A percentile compares a stretch with the other conserved stretches of the same genome.
Conservation (phyloP, 352 stramenopile species). For the Phytophthora citrophthora region DNA sequence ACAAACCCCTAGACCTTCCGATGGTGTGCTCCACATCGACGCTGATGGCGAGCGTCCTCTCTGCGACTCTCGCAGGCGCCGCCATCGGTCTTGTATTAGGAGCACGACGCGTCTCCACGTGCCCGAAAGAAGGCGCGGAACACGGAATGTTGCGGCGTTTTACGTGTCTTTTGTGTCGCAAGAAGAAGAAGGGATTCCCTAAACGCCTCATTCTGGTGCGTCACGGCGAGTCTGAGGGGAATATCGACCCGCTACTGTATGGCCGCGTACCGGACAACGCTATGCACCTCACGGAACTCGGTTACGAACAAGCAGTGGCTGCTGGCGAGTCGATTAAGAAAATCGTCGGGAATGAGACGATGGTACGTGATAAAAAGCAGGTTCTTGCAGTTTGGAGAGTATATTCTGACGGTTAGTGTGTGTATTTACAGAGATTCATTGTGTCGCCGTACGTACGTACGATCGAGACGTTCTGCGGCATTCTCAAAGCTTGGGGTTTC, state of each 20-base stretch:
- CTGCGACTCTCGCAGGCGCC: constrained; percentile 50
- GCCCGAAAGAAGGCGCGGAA: constrained; percentile 15
- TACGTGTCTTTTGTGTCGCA: constrained; percentile 47
- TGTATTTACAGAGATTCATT: constrained; percentile 69
- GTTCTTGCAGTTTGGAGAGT: background rate
- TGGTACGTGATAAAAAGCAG: constrained; percentile 43
- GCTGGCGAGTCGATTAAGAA: constrained; percentile 76
- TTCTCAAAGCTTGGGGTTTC: constrained; percentile 72
- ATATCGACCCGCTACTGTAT: constrained; percentile 85
- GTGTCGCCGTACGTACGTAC: constrained; percentile 87
- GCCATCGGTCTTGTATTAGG: constrained; percentile 44
- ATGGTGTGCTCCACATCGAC: constrained; percentile 63
- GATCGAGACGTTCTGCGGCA: constrained; percentile 89
- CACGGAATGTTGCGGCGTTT: constrained; percentile 39
- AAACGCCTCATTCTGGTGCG: constrained; percentile 87
- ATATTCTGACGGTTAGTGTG: constrained; percentile 7
- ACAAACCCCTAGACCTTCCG: background rate
- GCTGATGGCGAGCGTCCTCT: constrained; percentile 50
- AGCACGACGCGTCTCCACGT: constrained; percentile 13
- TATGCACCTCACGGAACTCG: constrained; percentile 84
- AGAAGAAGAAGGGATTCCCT: constrained; percentile 55
- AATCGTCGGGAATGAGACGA: constrained; percentile 76
- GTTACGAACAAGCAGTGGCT: constrained; percentile 76
- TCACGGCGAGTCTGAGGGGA: constrained; percentile 86
- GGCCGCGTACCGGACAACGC: constrained; percentile 78